Percentiles rank a stretch among this genome's conserved stretches.
These are phyloP conservation scores for Pichia sp. DNA, from an alignment of 1,139 yeast genomes.

Conservation along the genomic window DNA sequence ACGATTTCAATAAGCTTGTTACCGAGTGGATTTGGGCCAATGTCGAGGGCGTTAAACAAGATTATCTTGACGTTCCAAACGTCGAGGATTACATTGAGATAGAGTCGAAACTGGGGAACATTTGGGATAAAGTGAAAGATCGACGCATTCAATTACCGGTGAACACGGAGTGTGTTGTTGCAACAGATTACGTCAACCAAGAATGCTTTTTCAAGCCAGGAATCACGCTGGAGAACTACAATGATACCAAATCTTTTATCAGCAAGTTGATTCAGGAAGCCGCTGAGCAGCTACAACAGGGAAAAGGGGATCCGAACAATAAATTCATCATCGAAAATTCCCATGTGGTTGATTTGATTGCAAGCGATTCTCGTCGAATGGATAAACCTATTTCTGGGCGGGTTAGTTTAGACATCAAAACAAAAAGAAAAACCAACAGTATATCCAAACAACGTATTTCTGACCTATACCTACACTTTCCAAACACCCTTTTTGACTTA, in stretches of 20 bases:
- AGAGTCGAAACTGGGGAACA: slow-evolving; percentile 77
- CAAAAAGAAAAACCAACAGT: slow-evolving; percentile 62
- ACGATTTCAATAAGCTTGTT: slow-evolving; percentile 74
- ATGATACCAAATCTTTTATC: slow-evolving; percentile 54
- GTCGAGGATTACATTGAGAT: slow-evolving; percentile 62
- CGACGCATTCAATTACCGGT: slow-evolving; percentile 67
- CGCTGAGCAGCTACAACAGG: slow-evolving; percentile 21
- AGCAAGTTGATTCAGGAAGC: slow-evolving; percentile 41
- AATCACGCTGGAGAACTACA: slow-evolving; percentile 64
- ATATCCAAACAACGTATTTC: slow-evolving; percentile 71
- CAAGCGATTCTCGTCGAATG: slow-evolving; percentile 34
- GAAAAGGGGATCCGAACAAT: slow-evolving; percentile 26
- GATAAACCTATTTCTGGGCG: slow-evolving; percentile 61
- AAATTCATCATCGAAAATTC: slow-evolving; percentile 31
- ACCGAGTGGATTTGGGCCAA: slow-evolving; percentile 90
- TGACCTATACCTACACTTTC: slow-evolving; percentile 67
- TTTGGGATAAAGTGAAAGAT: slow-evolving; percentile 64
- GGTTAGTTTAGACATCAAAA: slow-evolving; percentile 61
- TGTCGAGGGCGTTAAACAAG: slow-evolving; percentile 52
- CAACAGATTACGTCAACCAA: slow-evolving; percentile 48
- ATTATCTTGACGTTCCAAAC: slow-evolving; percentile 27
- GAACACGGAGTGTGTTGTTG: slow-evolving; percentile 68
- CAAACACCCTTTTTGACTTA: slow-evolving; percentile 73
- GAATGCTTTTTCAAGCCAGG: slow-evolving; percentile 66
- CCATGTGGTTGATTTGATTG: slow-evolving; percentile 33